Evolutionary conservation across 129 eudicot genomes (phyloP).

Genomic region (Ambrosia artemisiifolia): DNA sequence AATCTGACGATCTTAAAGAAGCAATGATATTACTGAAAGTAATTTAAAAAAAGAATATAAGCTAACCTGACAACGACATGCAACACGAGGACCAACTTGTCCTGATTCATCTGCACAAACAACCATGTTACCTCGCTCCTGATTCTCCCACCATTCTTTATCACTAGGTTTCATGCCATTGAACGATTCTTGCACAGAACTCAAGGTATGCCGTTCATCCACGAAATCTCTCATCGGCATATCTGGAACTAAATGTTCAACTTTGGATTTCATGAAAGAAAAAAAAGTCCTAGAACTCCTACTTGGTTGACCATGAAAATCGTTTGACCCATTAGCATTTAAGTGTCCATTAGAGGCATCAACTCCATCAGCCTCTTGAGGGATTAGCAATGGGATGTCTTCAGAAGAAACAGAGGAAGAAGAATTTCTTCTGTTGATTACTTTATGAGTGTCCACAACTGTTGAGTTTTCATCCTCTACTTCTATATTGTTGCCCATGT

Average conservation of each 20-base stretch:
- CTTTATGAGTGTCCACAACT: too few species aligned
- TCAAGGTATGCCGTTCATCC: slow-evolving; percentile 52
- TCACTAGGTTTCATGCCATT: slow-evolving; percentile 46
- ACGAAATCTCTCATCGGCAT: slow-evolving; percentile 86
- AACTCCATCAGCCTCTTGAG: slow-evolving; percentile 66
- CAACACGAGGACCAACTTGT: too few species aligned
- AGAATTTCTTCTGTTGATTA: too few species aligned
- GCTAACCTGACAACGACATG: slow-evolving; percentile 86
- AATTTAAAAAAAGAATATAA: background rate
- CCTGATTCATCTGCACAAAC: slow-evolving; percentile 76
- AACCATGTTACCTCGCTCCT: slow-evolving; percentile 80
- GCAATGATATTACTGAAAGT: too few species aligned
- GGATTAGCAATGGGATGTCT: slow-evolving; percentile 77
- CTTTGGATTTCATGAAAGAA: slow-evolving; percentile 60
- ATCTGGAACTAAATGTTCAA: slow-evolving; percentile 57
- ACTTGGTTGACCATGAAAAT: slow-evolving; percentile 52
- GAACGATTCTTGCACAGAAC: slow-evolving; percentile 20
- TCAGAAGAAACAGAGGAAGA: too few species aligned
- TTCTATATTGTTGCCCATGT: too few species aligned
- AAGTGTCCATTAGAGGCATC: slow-evolving; percentile 43
- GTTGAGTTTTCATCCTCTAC: too few species aligned
- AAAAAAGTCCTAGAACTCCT: slow-evolving; percentile 57
- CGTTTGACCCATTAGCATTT: slow-evolving; percentile 40
- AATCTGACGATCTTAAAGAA: too few species aligned
- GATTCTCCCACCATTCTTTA: slow-evolving; percentile 94